Base-by-base conservation (phyloP, 2,329 filamentous ascomycete species). In the Fusarium pseudograminearum region DNA sequence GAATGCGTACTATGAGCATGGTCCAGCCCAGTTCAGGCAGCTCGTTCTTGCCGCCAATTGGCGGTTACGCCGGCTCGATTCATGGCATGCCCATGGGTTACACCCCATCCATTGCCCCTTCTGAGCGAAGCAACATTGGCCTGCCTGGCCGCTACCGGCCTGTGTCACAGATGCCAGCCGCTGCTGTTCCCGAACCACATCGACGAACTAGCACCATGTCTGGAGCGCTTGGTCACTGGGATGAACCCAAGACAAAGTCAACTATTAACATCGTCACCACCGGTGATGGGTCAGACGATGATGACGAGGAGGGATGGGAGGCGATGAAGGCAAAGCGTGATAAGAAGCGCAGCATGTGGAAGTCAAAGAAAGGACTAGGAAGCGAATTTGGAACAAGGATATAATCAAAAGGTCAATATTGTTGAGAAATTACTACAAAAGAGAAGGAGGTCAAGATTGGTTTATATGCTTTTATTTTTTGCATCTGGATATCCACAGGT, bases 111-210 rank as follows among this genome's bases (percentile, higher is more conserved):
- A 97, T 99, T 71, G 95, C 96, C 4, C 96, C 96, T 2, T 97
- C 93, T 7, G 96, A 98, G 82, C 91, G 96, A 65, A 98, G 94
- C 84, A 98, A 97, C 78, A 84, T 98, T 65, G 96, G 96, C 18
- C 86, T 97, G 54, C 94, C 96, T 11, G 91, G 93, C 33, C 90
- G 96, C 45, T 99, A 99, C 81, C 89, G 96, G 46, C 94, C 96
- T 3, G 95, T 98, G 1, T 94, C 93, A 1, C 90, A 91, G 42
- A 83, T 86, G 57, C 84, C 83, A 9, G 73, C 72, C 11, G 69
- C 73, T 1, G 73, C 59, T 74, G 80, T 45, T 69, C 76, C 66
- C 22, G 69, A 71, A 51, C 71, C 57, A 62, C 77, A 78, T 67
- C 73, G 78, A 73, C 69, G 77, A 74, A 70, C 77, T 70, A 75